Conservation (phyloP, 2,329 filamentous ascomycete genomes). For the Microcera coccophila region DNA sequence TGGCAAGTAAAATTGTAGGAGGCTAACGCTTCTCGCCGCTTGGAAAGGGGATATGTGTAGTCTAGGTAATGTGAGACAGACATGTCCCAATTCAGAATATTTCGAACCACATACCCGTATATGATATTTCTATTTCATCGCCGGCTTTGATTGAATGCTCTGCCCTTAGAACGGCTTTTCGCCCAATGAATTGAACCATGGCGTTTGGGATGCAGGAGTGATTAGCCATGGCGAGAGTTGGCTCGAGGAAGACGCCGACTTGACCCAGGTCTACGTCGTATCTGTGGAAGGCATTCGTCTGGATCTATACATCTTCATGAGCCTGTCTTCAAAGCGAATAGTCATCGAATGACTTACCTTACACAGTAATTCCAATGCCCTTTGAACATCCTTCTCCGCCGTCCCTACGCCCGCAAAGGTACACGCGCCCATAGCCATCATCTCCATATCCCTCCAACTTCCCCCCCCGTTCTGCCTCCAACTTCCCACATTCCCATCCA, state of each 20-base stretch:
- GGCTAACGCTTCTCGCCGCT: constrained; percentile 41
- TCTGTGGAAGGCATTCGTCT: constrained; percentile 60
- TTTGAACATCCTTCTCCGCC: constrained; percentile 33
- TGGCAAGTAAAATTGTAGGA: constrained; percentile 52
- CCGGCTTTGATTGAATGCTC: constrained; percentile 45
- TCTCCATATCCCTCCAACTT: constrained; percentile 47
- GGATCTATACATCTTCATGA: constrained; percentile 40
- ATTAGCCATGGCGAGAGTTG: constrained; percentile 56
- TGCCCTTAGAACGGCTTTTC: constrained; percentile 49
- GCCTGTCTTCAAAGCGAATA: background rate
- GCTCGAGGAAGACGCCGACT: constrained; percentile 54
- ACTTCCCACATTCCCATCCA: constrained; percentile 46
- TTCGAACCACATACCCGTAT: constrained; percentile 57
- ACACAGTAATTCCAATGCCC: constrained; percentile 48
- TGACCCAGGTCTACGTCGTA: constrained; percentile 50
- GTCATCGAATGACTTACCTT: constrained; percentile 40
- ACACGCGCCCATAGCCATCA: constrained; percentile 42
- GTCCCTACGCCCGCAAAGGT: constrained; percentile 41
- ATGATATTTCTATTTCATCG: constrained; percentile 59
- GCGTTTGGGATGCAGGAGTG: constrained; percentile 62
- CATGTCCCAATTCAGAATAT: too few species aligned
- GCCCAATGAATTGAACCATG: constrained; percentile 51
- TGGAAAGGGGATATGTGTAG: constrained; percentile 41
- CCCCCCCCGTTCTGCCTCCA: constrained; percentile 36
- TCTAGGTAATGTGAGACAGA: constrained; percentile 35